A percentile compares a stretch with the other conserved stretches of the same genome.
phyloP scores from a whole-genome alignment of 225 moss, liverwort and hornwort genomes.

The Lunularia cruciata region DNA sequence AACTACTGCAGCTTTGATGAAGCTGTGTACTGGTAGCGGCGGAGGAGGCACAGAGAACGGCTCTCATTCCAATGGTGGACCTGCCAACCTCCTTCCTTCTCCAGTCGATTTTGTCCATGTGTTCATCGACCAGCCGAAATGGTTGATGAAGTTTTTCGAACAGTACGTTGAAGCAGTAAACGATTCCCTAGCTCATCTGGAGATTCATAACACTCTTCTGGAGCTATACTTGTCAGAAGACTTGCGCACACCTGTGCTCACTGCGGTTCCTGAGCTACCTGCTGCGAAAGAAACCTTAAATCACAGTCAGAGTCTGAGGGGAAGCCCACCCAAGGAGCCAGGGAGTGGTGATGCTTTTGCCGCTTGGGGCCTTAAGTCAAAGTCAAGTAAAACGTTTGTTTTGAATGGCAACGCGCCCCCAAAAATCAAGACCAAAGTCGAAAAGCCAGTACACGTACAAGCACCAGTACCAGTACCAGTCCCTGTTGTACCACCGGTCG shows the following conservation, averaged over 20 bases:
- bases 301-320: conserved; percentile 18
- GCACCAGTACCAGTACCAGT: conserved; percentile 30
- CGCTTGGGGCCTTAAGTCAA: conserved; percentile 34
- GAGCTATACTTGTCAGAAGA: conserved; percentile 96
- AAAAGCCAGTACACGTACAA: conserved; percentile 36
- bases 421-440: conserved; percentile 36
- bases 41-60: conserved; percentile 42
- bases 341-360: conserved; percentile 32
- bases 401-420: conserved; percentile 52
- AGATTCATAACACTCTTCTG: conserved; percentile 90
- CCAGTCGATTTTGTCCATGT: conserved; percentile 93
- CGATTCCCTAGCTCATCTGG: conserved; percentile 72
- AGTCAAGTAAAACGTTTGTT: conserved; percentile 30
- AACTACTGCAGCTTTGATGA: conserved; percentile 87
- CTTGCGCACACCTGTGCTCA: conserved; percentile 64
- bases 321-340: conserved; percentile 21
- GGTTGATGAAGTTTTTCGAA: conserved; percentile 96
- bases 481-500: conserved; percentile 38
- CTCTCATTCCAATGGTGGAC: conserved; percentile 45
- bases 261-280: conserved; percentile 33
- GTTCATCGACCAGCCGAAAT: conserved; percentile 89
- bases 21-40: conserved; percentile 64
- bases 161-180: conserved; percentile 74
- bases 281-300: background rate
- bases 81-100: conserved; percentile 61